Conservation (phyloP, 495 filamentous ascomycete species). For the Aspergillus cavernicola region DNA sequence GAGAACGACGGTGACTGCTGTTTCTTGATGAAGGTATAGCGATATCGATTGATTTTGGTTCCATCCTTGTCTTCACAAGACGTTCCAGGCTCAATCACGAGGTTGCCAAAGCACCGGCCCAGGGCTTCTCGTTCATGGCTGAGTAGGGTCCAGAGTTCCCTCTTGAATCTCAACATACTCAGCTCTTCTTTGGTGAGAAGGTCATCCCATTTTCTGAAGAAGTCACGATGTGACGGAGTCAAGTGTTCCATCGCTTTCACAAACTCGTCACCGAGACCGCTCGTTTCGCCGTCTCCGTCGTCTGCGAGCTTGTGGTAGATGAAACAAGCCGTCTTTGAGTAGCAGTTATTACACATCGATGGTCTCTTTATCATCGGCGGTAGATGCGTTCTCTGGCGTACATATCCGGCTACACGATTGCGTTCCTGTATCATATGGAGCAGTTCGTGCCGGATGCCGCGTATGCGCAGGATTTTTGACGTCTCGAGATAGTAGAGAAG, state of each 20-base stretch:
- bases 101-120: conserved; percentile 69
- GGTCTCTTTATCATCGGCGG: conserved; percentile 81
- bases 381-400: conserved; percentile 73
- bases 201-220: conserved; percentile 92
- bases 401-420: conserved; percentile 81
- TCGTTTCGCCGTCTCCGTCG: conserved; percentile 75
- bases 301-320: conserved; percentile 93
- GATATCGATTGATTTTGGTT: conserved; percentile 84
- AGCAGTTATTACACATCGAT: conserved; percentile 76
- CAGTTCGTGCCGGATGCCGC: conserved; percentile 77
- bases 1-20: conserved; percentile 58
- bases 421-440: conserved; percentile 94
- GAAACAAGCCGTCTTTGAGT: conserved; percentile 83
- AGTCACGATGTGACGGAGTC: conserved; percentile 65
- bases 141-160: conserved; percentile 93
- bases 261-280: conserved; percentile 70
- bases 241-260: conserved; percentile 71
- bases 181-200: conserved; percentile 92
- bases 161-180: conserved; percentile 73
- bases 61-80: conserved; percentile 60
- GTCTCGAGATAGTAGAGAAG: conserved; percentile 93
- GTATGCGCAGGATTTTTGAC: conserved; percentile 78
- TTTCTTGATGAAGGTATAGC: conserved; percentile 75
- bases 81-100: conserved; percentile 77
- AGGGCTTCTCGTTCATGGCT: conserved; percentile 84